Conservation (phyloP, 495 filamentous ascomycete species). For the Hypoxylon lienhwacheense region DNA sequence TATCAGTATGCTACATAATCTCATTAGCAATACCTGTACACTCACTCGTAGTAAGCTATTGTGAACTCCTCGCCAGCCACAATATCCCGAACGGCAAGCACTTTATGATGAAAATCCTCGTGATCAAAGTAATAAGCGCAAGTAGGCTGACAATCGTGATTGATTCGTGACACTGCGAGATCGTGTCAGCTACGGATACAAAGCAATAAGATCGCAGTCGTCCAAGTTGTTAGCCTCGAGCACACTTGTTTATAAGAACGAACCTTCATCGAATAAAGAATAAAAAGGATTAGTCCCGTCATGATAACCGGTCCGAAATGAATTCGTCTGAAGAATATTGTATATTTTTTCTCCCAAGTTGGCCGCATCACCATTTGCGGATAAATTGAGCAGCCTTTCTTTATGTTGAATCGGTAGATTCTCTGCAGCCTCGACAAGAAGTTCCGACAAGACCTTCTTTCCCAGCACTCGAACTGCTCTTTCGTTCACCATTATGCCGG, state of each 20-base stretch:
- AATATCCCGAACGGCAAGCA: constrained; percentile 44
- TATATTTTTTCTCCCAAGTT: constrained; percentile 27
- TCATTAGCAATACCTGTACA: not conserved
- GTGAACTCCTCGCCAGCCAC: constrained; percentile 43
- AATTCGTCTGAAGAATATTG: constrained; percentile 41
- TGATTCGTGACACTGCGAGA: constrained; percentile 43
- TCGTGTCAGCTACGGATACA: constrained; percentile 4
- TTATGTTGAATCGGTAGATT: constrained; percentile 31
- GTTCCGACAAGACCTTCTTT: constrained; percentile 19
- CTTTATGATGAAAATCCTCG: constrained; percentile 39
- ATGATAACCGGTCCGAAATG: constrained; percentile 34
- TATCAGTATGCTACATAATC: not conserved
- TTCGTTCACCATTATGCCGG: constrained; percentile 41
- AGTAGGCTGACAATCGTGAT: constrained; percentile 51
- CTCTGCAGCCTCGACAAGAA: constrained; percentile 34
- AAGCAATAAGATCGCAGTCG: not conserved
- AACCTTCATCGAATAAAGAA: constrained; percentile 39
- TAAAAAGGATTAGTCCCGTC: constrained; percentile 37
- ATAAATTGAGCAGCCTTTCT: constrained; percentile 33
- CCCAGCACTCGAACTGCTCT: constrained; percentile 30
- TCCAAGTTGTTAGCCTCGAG: not conserved
- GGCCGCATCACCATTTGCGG: constrained; percentile 19
- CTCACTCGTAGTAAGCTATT: constrained; percentile 48
- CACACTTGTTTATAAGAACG: not conserved
- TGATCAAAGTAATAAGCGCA: constrained; percentile 48